phyloP scores from a whole-genome alignment of 2,329 filamentous ascomycete genomes.

The Alternaria sp. region DNA sequence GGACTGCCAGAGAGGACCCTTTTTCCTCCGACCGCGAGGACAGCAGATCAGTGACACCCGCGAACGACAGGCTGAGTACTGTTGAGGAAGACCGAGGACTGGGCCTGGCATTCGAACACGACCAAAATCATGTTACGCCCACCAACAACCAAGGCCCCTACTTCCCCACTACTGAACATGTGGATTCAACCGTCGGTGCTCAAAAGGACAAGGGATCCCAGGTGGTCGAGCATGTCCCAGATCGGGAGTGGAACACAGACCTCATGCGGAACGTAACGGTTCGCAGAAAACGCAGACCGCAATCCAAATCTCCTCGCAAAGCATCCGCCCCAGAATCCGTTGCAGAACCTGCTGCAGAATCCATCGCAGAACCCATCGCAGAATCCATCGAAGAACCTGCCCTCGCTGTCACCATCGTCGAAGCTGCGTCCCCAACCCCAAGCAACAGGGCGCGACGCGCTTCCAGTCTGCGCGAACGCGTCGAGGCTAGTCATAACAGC shows the following conservation, averaged over 20 bases:
- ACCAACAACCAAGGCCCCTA: constrained; percentile 32
- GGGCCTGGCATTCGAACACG: constrained; percentile 49
- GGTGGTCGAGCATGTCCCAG: constrained; percentile 38
- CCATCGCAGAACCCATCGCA: background rate
- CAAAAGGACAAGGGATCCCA: constrained; percentile 28
- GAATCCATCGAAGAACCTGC: constrained; percentile 7
- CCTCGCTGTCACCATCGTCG: constrained; percentile 20
- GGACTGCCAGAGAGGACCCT: constrained; percentile 56
- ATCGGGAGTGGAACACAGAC: constrained; percentile 53
- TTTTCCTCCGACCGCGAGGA: constrained; percentile 46
- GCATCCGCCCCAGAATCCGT: constrained; percentile 13
- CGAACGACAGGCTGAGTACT: constrained; percentile 38
- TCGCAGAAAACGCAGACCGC: constrained; percentile 47
- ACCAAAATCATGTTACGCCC: constrained; percentile 45
- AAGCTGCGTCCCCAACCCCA: constrained; percentile 33
- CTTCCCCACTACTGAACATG: constrained; percentile 22
- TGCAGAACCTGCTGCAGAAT: background rate
- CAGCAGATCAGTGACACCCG: constrained; percentile 42
- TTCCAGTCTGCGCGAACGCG: constrained; percentile 45
- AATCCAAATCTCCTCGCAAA: constrained; percentile 34
- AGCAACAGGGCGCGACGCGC: constrained; percentile 33
- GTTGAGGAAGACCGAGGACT: constrained; percentile 46
- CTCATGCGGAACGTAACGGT: constrained; percentile 55
- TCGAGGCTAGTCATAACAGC: constrained; percentile 45
- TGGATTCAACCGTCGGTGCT: constrained; percentile 24